These are phyloP conservation scores for Lentinus tigrinus DNA, from an alignment of 768 basidiomycete species.

Conservation along the genomic window DNA sequence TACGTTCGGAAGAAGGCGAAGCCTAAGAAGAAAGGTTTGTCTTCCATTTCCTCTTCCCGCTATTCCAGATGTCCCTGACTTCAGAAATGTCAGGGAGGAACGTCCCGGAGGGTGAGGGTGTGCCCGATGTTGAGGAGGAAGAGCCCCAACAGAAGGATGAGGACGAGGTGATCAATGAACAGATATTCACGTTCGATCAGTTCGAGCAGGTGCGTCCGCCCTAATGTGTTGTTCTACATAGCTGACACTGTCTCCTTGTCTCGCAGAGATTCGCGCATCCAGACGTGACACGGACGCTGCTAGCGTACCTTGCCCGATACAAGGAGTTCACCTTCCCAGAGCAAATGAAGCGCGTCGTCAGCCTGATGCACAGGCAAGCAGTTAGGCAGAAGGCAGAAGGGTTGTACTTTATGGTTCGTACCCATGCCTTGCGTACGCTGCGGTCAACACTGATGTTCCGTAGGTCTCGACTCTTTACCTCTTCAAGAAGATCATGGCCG, in stretches of 20 bases:
- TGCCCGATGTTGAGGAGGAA: conserved; percentile 70
- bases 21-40: conserved; percentile 38
- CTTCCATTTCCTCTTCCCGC: conserved; percentile 21
- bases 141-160: conserved; percentile 53
- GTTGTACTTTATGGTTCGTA: conserved; percentile 84
- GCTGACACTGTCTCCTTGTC: conserved; percentile 16
- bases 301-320: conserved; percentile 82
- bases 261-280: conserved; percentile 86
- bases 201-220: conserved; percentile 74
- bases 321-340: conserved; percentile 78
- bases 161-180: conserved; percentile 74
- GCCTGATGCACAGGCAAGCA: conserved; percentile 86
- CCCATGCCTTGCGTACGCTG: neutral
- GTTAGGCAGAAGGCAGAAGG: conserved; percentile 92
- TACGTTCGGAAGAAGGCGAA: conserved; percentile 69
- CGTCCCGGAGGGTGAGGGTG: conserved; percentile 54
- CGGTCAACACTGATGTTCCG: conserved; percentile 5
- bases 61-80: conserved; percentile 6
- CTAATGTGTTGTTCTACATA: conserved; percentile 1
- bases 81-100: conserved; percentile 31
- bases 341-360: conserved; percentile 87
- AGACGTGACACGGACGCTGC: conserved; percentile 80
- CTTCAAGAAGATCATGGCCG: conserved; percentile 84
- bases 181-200: conserved; percentile 86
- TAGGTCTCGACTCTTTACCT: conserved; percentile 88